Evolutionary conservation across 2,329 filamentous ascomycete species (phyloP), one percentile per base, ranked within the genome.

Genomic region (Thermoascus crustaceus): DNA sequence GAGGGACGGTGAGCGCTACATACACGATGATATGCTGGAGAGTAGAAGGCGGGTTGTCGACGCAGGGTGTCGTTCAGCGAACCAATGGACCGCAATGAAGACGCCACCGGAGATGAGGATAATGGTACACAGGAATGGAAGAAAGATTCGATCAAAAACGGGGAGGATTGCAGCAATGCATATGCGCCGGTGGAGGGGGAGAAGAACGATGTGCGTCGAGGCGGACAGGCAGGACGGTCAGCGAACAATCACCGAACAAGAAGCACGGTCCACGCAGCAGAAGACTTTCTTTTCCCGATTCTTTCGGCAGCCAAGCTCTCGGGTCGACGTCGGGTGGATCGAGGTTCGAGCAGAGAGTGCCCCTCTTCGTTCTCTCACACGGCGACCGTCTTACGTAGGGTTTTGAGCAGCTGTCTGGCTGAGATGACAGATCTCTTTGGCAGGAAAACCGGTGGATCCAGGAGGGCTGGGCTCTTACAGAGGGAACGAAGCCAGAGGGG

Each of bases 381-480:
- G n/a, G n/a, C n/a, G n/a, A n/a, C n/a, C n/a, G n/a, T n/a, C n/a
- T n/a, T n/a, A n/a, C n/a, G n/a, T n/a, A n/a, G n/a, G n/a, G n/a
- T n/a, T n/a, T n/a, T n/a, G n/a, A n/a, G n/a, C n/a, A n/a, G n/a
- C n/a, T n/a, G n/a, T n/a, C n/a, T n/a, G n/a, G n/a, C n/a, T n/a
- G 31, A 33, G 18, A 33, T 33, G 31, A 33, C 20, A 33, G 31
- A 33, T 33, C 31, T n/a, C 11, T 33, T 33, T 33, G 31, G 31
- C 19, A 33, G 19, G 13, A 29, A 29, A 16, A 7, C 26, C 26
- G 18, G 26, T 29, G 26, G 26, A 29, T 29, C 26, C 11, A 29
- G 11, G 26, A 29, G 13, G 26, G 26, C 26, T 29, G 26, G 26
- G 26, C 26, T 29, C 13, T 29, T 13, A 29, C 16, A 29, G 18